A percentile compares a stretch with the other conserved stretches of the same genome.
These are phyloP conservation scores for Hymenoscyphus infarciens DNA, from an alignment of 2,329 filamentous ascomycete genomes.

Conservation along the genomic window DNA sequence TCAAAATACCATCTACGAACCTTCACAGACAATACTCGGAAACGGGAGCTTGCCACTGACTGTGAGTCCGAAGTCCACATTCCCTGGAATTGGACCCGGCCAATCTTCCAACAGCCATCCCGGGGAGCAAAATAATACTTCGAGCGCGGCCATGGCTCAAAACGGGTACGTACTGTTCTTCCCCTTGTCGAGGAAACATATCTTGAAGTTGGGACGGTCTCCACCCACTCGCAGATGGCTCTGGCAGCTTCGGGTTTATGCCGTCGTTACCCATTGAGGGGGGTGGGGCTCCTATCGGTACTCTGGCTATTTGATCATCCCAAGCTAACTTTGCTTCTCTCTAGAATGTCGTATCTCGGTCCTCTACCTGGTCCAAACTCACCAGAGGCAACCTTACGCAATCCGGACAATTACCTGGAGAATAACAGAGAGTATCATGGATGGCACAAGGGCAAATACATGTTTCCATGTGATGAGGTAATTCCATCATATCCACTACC, in stretches of 20 bases:
- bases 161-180: background rate
- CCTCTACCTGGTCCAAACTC: background rate
- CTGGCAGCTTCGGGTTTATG: background rate
- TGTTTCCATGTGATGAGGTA: conserved; percentile 76
- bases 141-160: background rate
- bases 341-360: background rate
- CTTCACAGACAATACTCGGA: background rate
- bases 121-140: background rate
- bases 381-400: background rate
- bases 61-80: background rate
- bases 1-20: background rate
- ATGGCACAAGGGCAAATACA: conserved; percentile 65
- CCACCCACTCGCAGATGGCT: background rate
- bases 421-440: conserved; percentile 69
- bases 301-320: background rate
- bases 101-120: background rate
- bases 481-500: conserved; percentile 26
- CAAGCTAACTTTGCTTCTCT: background rate
- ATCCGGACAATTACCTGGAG: conserved; percentile 48
- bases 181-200: background rate
- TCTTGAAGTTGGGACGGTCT: background rate
- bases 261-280: background rate
- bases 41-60: background rate
- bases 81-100: background rate
- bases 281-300: background rate